Conservation (phyloP, 352 stramenopile genomes). For the Aphanomyces invadans region DNA sequence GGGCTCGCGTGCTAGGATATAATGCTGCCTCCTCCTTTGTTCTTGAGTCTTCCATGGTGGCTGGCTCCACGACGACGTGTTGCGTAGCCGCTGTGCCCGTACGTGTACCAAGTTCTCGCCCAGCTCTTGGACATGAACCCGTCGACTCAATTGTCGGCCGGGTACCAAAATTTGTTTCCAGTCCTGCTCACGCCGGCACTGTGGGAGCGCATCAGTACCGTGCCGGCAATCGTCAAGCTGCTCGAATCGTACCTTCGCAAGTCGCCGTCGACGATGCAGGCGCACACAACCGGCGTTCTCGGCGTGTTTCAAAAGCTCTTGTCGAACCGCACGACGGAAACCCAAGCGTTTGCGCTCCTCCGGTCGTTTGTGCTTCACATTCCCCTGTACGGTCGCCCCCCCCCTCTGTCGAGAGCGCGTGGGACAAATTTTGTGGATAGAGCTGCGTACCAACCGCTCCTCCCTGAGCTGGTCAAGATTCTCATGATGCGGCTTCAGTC, state of each 20-base stretch:
- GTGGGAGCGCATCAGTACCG: conserved; percentile 96
- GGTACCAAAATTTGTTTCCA: conserved; percentile 93
- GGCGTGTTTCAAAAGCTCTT: conserved; percentile 99
- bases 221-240: conserved; percentile 94
- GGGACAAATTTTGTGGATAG: background rate
- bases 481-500: conserved; percentile 92
- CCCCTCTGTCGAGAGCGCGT: background rate
- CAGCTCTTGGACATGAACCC: conserved; percentile 93
- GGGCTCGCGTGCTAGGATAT: too few relatives aligned
- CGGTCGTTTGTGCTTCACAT: conserved; percentile 85
- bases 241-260: conserved; percentile 96
- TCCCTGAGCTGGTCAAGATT: conserved; percentile 92
- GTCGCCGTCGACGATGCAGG: conserved; percentile 82
- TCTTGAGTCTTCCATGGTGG: too few relatives aligned
- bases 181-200: conserved; percentile 89
- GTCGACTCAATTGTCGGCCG: conserved; percentile 76
- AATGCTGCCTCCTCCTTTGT: too few relatives aligned
- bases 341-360: conserved; percentile 91
- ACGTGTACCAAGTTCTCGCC: conserved; percentile 99
- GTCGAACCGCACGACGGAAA: conserved; percentile 88
- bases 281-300: conserved; percentile 79
- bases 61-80: background rate
- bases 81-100: conserved; percentile 81
- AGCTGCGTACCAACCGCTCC: conserved; percentile 55
- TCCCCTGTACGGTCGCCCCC: conserved; percentile 37